Percentiles rank a stretch among this genome's conserved stretches.
phyloP scores from a whole-genome alignment of 1,284 basidiomycete species.

The Mycena sp. region DNA sequence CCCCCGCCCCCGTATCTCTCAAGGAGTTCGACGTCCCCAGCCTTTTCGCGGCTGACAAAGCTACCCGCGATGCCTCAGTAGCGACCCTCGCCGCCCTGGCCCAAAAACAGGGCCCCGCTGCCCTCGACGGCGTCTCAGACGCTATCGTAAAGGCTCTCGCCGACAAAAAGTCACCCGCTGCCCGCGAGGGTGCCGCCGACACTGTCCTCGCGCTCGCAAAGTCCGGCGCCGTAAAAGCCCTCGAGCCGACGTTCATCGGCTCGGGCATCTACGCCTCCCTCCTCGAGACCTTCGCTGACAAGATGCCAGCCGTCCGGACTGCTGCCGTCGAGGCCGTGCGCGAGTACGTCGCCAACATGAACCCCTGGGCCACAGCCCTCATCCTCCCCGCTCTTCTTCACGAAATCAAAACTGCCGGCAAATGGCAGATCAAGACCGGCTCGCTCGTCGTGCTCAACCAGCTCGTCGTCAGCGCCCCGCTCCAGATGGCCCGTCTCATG shows the following conservation, averaged over 20 bases:
- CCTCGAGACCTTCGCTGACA: conserved; percentile 93
- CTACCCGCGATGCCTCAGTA: conserved; percentile 75
- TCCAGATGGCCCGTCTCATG: conserved; percentile 91
- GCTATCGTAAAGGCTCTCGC: conserved; percentile 87
- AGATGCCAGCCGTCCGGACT: conserved; percentile 86
- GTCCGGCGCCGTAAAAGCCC: conserved; percentile 83
- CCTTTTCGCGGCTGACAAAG: conserved; percentile 80
- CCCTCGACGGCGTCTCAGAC: conserved; percentile 83
- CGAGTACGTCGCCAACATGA: conserved; percentile 84
- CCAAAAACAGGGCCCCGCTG: conserved; percentile 87
- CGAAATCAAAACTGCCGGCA: conserved; percentile 96
- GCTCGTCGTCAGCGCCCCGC: conserved; percentile 87
- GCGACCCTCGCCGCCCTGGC: conserved; percentile 76
- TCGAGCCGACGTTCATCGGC: conserved; percentile 91
- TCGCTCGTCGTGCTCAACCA: conserved; percentile 88
- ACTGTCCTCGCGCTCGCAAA: conserved; percentile 80
- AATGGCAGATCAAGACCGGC: conserved; percentile 99
- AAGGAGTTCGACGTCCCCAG: conserved; percentile 67
- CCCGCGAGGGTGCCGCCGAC: conserved; percentile 86
- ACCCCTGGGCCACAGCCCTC: conserved; percentile 89
- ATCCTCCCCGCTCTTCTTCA: conserved; percentile 92
- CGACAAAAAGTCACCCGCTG: conserved; percentile 91
- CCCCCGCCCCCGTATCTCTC: conserved; percentile 58
- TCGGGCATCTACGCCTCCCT: conserved; percentile 88
- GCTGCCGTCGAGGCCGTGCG: conserved; percentile 89